Percentiles rank a stretch among this genome's conserved stretches.
phyloP scores from a whole-genome alignment of 768 basidiomycete species.

The Collybiopsis confluens region DNA sequence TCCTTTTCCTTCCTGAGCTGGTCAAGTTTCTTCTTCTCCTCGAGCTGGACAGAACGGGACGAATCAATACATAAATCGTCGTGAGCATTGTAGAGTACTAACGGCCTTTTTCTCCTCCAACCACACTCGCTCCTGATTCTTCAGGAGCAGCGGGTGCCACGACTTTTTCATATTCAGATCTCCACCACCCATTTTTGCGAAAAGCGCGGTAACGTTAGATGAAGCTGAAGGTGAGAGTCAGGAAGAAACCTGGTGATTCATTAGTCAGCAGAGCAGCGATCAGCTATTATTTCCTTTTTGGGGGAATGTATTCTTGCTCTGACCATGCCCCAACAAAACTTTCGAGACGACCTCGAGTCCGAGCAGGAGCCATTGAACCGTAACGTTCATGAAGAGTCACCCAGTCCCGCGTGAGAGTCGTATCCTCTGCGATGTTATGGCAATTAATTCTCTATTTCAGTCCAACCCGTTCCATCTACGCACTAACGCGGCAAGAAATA shows the following conservation, averaged over 20 bases:
- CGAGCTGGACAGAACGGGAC: slow-evolving; percentile 59
- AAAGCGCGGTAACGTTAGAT: too few species aligned
- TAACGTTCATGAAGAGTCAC: slow-evolving; percentile 15
- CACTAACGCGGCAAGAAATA: slow-evolving; percentile 79
- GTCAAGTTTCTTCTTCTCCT: slow-evolving; percentile 97
- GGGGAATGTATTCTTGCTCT: neutral
- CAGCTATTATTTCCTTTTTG: neutral
- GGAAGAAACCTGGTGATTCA: neutral
- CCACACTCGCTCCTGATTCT: slow-evolving; percentile 99
- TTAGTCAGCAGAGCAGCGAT: neutral
- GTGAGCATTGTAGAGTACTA: slow-evolving; percentile 25
- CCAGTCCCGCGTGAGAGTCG: slow-evolving; percentile 1
- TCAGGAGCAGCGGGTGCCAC: slow-evolving; percentile 97
- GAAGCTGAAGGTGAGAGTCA: neutral
- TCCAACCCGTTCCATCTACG: slow-evolving; percentile 77
- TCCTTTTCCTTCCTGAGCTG: slow-evolving; percentile 97
- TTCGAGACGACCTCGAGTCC: slow-evolving; percentile 30
- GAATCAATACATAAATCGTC: slow-evolving; percentile 2
- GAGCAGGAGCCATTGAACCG: slow-evolving; percentile 33
- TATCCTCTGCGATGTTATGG: neutral
- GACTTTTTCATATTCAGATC: slow-evolving; percentile 99
- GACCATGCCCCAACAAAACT: slow-evolving; percentile 33
- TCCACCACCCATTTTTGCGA: slow-evolving; percentile 90
- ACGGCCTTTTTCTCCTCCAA: slow-evolving; percentile 96
- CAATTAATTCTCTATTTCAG: slow-evolving; percentile 34